These are phyloP conservation scores for Lachancea nothofagi DNA, from an alignment of 805 yeast genomes.

Conservation along the genomic window DNA sequence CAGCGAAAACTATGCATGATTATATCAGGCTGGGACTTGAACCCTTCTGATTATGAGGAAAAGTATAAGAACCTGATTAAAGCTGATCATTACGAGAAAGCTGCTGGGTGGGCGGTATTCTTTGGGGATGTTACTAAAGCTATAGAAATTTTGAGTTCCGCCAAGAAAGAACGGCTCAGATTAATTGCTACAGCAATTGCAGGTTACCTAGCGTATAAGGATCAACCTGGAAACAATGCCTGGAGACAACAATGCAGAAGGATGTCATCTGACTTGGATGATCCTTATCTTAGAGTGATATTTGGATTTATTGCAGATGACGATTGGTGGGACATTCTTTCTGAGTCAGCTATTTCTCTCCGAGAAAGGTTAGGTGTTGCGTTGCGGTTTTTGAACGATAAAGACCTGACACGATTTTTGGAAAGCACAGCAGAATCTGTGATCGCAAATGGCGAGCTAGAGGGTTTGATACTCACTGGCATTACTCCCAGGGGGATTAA, in stretches of 20 bases:
- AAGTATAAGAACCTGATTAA: constrained; percentile 52
- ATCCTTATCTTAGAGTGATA: constrained; percentile 85
- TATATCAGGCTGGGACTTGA: constrained; percentile 87
- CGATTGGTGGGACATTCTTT: constrained; percentile 94
- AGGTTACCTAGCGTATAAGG: constrained; percentile 55
- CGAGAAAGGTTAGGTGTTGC: constrained; percentile 91
- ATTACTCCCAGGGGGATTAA: constrained; percentile 79
- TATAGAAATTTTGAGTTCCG: constrained; percentile 67
- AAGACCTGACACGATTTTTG: constrained; percentile 67
- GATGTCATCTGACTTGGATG: constrained; percentile 80
- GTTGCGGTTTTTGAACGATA: constrained; percentile 73
- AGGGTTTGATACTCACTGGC: constrained; percentile 89
- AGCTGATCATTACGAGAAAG: constrained; percentile 68
- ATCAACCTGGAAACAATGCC: constrained; percentile 50
- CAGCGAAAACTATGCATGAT: constrained; percentile 75
- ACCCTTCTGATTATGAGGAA: constrained; percentile 66
- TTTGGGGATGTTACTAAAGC: constrained; percentile 84
- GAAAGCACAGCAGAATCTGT: constrained; percentile 66
- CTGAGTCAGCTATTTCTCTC: constrained; percentile 81
- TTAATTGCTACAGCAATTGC: constrained; percentile 92
- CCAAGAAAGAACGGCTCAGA: constrained; percentile 62
- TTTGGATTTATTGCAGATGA: constrained; percentile 92
- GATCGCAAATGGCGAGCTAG: constrained; percentile 74
- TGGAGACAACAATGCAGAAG: constrained; percentile 93
- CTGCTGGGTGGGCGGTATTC: constrained; percentile 97